These are phyloP conservation scores for Coffea humblotiana DNA, from an alignment of 305 asterid species.

Conservation along the genomic window DNA sequence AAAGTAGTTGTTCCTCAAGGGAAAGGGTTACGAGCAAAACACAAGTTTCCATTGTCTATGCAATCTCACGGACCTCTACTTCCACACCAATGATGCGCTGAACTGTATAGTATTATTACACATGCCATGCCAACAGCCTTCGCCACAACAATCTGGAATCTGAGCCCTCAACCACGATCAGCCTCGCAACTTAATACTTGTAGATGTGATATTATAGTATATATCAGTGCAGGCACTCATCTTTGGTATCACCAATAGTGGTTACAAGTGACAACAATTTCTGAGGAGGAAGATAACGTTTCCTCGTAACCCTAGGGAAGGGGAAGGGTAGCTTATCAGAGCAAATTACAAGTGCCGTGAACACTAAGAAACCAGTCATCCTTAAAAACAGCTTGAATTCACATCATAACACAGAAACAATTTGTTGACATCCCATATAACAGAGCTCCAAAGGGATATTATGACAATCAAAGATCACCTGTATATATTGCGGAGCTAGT, in stretches of 20 bases:
- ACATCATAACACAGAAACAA: background rate
- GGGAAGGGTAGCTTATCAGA: background rate
- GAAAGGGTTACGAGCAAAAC: constrained; percentile 4
- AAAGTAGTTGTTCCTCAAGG: background rate
- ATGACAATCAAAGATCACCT: constrained; percentile 2
- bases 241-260: background rate
- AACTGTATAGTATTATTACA: background rate
- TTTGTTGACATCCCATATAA: constrained; percentile 4
- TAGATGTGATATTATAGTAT: background rate
- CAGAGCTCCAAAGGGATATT: background rate
- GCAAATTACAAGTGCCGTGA: background rate
- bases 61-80: constrained; percentile 4
- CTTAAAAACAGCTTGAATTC: constrained; percentile 8
- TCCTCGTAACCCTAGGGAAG: background rate
- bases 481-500: background rate
- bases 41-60: background rate
- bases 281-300: constrained; percentile 10
- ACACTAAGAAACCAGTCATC: constrained; percentile 3
- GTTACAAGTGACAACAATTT: background rate
- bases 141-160: background rate
- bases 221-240: background rate
- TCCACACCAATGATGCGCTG: constrained; percentile 1
- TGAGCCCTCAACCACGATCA: constrained; percentile 3
- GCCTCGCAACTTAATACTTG: background rate
- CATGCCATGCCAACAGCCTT: constrained; percentile 8